phyloP scores from a whole-genome alignment of 2,329 filamentous ascomycete species.

The Fusarium annulatum region DNA sequence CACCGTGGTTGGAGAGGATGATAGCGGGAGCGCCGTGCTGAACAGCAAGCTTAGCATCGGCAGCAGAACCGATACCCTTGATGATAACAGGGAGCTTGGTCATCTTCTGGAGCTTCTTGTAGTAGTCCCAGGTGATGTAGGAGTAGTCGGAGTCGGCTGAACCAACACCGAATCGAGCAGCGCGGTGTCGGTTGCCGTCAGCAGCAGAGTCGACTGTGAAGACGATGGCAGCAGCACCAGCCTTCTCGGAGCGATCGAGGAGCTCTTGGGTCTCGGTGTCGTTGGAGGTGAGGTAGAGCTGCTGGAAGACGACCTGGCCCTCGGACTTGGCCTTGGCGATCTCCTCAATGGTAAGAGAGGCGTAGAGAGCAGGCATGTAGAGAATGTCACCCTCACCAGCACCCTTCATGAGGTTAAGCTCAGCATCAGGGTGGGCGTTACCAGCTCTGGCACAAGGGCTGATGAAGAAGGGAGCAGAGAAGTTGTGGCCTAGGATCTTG shows the following conservation, averaged over 20 bases:
- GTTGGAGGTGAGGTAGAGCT: conserved; percentile 48
- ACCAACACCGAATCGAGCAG: conserved; percentile 52
- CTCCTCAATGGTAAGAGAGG: conserved; percentile 50
- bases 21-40: conserved; percentile 50
- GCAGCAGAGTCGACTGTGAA: conserved; percentile 56
- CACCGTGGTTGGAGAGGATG: conserved; percentile 57
- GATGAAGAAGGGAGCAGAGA: conserved; percentile 67
- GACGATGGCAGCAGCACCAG: conserved; percentile 52
- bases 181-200: conserved; percentile 54
- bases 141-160: conserved; percentile 48
- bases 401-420: conserved; percentile 62
- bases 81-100: conserved; percentile 54
- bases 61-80: conserved; percentile 54
- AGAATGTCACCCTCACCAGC: conserved; percentile 61
- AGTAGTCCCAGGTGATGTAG: conserved; percentile 51
- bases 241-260: conserved; percentile 47
- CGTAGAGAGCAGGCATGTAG: conserved; percentile 58
- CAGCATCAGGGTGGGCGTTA: conserved; percentile 58
- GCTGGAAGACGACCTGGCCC: conserved; percentile 54
- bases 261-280: conserved; percentile 48
- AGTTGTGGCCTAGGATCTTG: conserved; percentile 64
- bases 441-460: conserved; percentile 59
- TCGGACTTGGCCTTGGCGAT: conserved; percentile 52
- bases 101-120: conserved; percentile 50
- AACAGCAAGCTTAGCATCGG: conserved; percentile 51